Evolutionary conservation across 495 filamentous ascomycete species (phyloP).

Genomic region (Podospora australis): DNA sequence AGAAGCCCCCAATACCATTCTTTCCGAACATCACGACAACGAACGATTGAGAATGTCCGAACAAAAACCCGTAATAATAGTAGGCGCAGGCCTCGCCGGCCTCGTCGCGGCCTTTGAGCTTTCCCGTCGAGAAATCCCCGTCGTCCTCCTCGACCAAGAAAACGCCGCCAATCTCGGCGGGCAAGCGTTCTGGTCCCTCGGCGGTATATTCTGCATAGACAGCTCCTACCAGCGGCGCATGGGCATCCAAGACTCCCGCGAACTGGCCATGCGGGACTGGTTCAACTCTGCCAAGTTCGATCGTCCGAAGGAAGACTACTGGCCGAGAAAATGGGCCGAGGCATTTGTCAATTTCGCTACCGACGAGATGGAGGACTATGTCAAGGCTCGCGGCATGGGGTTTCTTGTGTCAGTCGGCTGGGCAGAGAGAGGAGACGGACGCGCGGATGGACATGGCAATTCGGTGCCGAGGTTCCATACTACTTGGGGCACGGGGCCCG

Average conservation of each 20-base stretch:
- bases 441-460: constrained; percentile 46
- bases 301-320: constrained; percentile 40
- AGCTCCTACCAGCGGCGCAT: constrained; percentile 42
- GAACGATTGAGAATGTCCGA: background rate
- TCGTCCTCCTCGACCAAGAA: constrained; percentile 45
- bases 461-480: constrained; percentile 47
- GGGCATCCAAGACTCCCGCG: constrained; percentile 44
- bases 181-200: constrained; percentile 51
- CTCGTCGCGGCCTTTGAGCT: constrained; percentile 48
- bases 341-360: constrained; percentile 49
- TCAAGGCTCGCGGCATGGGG: constrained; percentile 37
- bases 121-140: constrained; percentile 31
- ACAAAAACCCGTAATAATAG: constrained; percentile 40
- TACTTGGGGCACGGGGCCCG: constrained; percentile 47
- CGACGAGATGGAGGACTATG: constrained; percentile 43
- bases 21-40: background rate
- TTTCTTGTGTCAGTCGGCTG: constrained; percentile 42
- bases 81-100: constrained; percentile 46
- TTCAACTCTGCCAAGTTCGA: constrained; percentile 44
- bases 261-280: constrained; percentile 47
- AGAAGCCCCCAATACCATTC: background rate
- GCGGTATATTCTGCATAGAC: constrained; percentile 47
- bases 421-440: constrained; percentile 46
- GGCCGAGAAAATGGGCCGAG: constrained; percentile 47
- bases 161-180: constrained; percentile 40